Percentiles rank a stretch among this genome's conserved stretches.
phyloP scores from a whole-genome alignment of 768 basidiomycete genomes.

The Suillus brevipes region DNA sequence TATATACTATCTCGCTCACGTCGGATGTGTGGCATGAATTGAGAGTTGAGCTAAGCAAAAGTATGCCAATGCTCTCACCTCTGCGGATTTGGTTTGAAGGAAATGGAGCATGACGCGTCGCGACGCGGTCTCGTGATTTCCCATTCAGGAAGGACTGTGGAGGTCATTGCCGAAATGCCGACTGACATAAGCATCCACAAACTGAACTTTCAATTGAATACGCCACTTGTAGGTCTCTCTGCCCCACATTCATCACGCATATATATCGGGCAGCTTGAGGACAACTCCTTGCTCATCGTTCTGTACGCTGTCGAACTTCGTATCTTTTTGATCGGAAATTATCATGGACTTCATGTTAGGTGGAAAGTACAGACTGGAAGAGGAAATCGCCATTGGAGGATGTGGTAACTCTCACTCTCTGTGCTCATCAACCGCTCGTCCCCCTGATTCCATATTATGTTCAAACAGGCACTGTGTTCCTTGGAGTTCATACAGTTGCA shows the following conservation, averaged over 20 bases:
- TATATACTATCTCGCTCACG: not conserved
- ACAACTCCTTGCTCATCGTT: not conserved
- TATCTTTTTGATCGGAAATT: not conserved
- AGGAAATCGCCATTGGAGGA: slow-evolving; percentile 79
- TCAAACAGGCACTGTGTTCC: slow-evolving; percentile 67
- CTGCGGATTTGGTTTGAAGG: not conserved
- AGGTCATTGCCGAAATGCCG: slow-evolving; percentile 7
- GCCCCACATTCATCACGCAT: not conserved
- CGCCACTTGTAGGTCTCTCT: slow-evolving; percentile 9
- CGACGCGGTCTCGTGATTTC: slow-evolving; percentile 33
- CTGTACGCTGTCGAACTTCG: not conserved
- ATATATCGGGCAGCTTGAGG: not conserved
- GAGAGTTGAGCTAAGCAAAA: not conserved
- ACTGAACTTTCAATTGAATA: slow-evolving; percentile 11
- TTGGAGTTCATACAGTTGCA: slow-evolving; percentile 77
- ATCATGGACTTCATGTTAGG: slow-evolving; percentile 53
- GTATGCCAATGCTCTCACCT: not conserved
- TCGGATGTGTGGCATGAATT: not conserved
- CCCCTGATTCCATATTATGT: slow-evolving; percentile 16
- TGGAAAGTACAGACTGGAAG: slow-evolving; percentile 76
- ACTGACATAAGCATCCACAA: slow-evolving; percentile 28
- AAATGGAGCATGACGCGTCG: slow-evolving; percentile 8
- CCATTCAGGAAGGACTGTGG: not conserved
- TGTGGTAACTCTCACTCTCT: slow-evolving; percentile 49
- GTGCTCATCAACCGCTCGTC: not conserved